Evolutionary conservation across 257 asterid genomes (phyloP).

Genomic region (Nicotiana paniculata): DNA sequence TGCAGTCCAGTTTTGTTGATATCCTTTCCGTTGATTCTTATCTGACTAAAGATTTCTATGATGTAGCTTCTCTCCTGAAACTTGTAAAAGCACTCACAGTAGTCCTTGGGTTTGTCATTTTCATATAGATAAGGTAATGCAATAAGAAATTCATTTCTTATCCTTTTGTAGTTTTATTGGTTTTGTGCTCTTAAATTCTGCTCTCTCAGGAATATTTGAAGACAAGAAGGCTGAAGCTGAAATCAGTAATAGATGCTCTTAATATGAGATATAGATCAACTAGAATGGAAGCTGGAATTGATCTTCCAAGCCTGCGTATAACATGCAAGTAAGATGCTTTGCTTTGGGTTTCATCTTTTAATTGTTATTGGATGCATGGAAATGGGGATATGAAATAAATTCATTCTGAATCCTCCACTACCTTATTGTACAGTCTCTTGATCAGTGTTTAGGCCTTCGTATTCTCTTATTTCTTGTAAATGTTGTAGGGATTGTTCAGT

Average conservation of each 20-base stretch:
- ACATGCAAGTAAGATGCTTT: constrained; percentile 48
- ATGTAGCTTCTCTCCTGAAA: constrained; percentile 42
- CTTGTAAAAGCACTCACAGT: constrained; percentile 18
- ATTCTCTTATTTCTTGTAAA: constrained; percentile 22
- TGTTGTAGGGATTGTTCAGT: constrained; percentile 55
- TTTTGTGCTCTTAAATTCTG: constrained; percentile 12
- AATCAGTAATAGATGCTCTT: constrained; percentile 59
- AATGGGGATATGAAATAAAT: background rate
- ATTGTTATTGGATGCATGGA: constrained; percentile 2
- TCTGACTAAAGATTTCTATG: constrained; percentile 5
- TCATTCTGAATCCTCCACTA: background rate
- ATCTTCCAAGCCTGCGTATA: constrained; percentile 53
- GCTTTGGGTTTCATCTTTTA: constrained; percentile 4
- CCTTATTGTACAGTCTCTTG: background rate
- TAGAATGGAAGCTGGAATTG: constrained; percentile 32
- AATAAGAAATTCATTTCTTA: constrained; percentile 6
- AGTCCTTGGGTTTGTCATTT: constrained; percentile 83
- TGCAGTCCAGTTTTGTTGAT: background rate
- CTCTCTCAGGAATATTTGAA: constrained; percentile 56
- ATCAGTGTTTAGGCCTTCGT: background rate
- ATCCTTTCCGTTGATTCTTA: constrained; percentile 16
- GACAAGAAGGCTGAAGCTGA: constrained; percentile 43
- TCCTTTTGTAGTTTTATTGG: background rate
- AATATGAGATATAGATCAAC: constrained; percentile 27
- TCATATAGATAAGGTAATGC: constrained; percentile 67